Conservation (phyloP, 2,329 filamentous ascomycete genomes). For the Penicillium sclerotigenum region DNA sequence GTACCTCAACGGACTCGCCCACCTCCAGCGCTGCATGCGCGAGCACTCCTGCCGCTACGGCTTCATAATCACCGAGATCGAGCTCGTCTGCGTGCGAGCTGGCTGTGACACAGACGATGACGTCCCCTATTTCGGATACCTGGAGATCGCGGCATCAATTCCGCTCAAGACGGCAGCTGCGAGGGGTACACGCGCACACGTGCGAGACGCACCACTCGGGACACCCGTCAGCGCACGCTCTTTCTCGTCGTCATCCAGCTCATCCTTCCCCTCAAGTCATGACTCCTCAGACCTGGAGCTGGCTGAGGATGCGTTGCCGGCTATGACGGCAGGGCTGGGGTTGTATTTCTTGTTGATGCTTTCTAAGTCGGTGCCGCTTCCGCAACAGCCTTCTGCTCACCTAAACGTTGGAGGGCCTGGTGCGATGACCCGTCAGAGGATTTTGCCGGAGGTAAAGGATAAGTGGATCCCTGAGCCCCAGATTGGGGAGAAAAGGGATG, state of each 20-base stretch:
- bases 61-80: conserved; percentile 94
- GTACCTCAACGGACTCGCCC: conserved; percentile 81
- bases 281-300: conserved; percentile 17
- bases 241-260: conserved; percentile 23
- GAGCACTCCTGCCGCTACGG: conserved; percentile 91
- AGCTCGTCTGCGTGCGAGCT: conserved; percentile 84
- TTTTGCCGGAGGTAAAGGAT: conserved; percentile 54
- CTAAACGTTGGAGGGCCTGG: conserved; percentile 61
- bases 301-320: conserved; percentile 17
- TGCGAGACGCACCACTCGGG: conserved; percentile 26
- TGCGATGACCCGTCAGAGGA: conserved; percentile 55
- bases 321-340: conserved; percentile 57
- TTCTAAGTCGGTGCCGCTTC: conserved; percentile 58
- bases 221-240: conserved; percentile 32
- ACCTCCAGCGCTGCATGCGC: conserved; percentile 87
- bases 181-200: conserved; percentile 7
- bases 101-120: conserved; percentile 58
- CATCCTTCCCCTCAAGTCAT: conserved; percentile 11
- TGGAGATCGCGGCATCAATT: conserved; percentile 67
- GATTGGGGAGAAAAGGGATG: conserved; percentile 58
- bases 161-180: conserved; percentile 48
- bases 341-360: conserved; percentile 66
- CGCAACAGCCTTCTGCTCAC: conserved; percentile 55
- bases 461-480: conserved; percentile 61
- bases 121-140: conserved; percentile 80